phyloP scores from a whole-genome alignment of 2,329 filamentous ascomycete genomes.

The Botryotinia convoluta region DNA sequence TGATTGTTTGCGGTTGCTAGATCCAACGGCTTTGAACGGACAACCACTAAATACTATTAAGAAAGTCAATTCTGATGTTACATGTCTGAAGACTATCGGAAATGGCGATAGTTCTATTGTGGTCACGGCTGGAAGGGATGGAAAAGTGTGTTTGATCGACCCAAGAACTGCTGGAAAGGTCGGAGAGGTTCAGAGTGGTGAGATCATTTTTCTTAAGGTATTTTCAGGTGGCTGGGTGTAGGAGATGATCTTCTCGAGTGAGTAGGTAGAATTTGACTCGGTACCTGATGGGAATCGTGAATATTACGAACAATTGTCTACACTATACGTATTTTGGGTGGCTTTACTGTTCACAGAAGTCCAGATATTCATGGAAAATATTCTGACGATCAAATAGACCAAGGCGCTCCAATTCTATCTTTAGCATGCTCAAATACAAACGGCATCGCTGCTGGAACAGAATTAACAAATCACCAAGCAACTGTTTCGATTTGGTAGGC shows the following conservation, averaged over 20 bases:
- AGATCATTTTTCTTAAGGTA: slow-evolving; percentile 23
- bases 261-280: background rate
- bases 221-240: background rate
- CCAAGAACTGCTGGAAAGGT: slow-evolving; percentile 52
- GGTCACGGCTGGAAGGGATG: slow-evolving; percentile 70
- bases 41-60: slow-evolving; percentile 49
- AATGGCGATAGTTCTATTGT: slow-evolving; percentile 48
- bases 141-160: slow-evolving; percentile 65
- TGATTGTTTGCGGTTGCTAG: slow-evolving; percentile 64
- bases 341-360: background rate
- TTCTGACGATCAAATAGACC: slow-evolving; percentile 37
- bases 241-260: slow-evolving; percentile 4
- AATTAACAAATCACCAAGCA: slow-evolving; percentile 62
- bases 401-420: slow-evolving; percentile 57
- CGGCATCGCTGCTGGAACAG: slow-evolving; percentile 69
- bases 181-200: slow-evolving; percentile 39
- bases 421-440: slow-evolving; percentile 59
- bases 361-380: background rate
- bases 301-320: background rate
- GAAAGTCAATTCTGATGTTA: slow-evolving; percentile 61
- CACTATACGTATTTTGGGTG: background rate
- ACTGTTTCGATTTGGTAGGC: slow-evolving; percentile 60
- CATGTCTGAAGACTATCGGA: slow-evolving; percentile 58
- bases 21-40: slow-evolving; percentile 54
- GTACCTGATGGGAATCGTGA: background rate